Conservation (phyloP, 129 eudicot genomes). For the Cynara cardunculus region DNA sequence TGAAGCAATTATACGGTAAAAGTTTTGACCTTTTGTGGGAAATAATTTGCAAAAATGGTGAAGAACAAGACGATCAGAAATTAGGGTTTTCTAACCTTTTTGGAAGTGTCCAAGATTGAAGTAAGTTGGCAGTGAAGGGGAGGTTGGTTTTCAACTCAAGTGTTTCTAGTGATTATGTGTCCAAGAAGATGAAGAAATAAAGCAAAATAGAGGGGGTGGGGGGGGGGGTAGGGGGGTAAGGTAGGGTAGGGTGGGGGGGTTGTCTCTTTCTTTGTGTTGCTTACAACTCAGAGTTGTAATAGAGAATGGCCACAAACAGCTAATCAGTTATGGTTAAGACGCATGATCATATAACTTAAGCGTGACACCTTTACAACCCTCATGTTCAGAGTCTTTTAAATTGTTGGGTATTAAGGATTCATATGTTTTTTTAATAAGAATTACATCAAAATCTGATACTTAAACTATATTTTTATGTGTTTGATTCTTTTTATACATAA, state of each 20-base stretch:
- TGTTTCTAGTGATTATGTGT: conserved; percentile 32
- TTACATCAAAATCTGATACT: not conserved
- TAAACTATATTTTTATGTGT: not conserved
- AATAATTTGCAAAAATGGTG: conserved; percentile 19
- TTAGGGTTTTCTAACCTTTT: conserved; percentile 32
- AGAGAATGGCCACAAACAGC: conserved; percentile 36
- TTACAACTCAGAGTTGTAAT: conserved; percentile 38
- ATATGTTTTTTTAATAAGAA: conserved; percentile 11
- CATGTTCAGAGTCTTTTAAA: conserved; percentile 23
- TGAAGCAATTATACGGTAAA: not conserved
- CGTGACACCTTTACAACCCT: conserved; percentile 31
- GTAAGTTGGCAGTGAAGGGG: conserved; percentile 26
- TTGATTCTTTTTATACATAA: not conserved
- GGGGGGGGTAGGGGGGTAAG: not conserved
- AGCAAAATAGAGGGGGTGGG: not conserved
- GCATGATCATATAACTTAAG: conserved; percentile 27
- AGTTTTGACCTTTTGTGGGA: conserved; percentile 17
- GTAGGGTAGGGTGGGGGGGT: not conserved
- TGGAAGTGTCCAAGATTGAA: conserved; percentile 24
- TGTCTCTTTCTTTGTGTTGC: conserved; percentile 32
- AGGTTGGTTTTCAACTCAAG: conserved; percentile 14
- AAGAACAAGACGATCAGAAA: conserved; percentile 24
- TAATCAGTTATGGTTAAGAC: conserved; percentile 36
- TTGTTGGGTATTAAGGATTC: conserved; percentile 5
- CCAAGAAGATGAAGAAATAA: conserved; percentile 23